Conservation (phyloP, 176 grass and related monocot species). For the Typha latifolia region DNA sequence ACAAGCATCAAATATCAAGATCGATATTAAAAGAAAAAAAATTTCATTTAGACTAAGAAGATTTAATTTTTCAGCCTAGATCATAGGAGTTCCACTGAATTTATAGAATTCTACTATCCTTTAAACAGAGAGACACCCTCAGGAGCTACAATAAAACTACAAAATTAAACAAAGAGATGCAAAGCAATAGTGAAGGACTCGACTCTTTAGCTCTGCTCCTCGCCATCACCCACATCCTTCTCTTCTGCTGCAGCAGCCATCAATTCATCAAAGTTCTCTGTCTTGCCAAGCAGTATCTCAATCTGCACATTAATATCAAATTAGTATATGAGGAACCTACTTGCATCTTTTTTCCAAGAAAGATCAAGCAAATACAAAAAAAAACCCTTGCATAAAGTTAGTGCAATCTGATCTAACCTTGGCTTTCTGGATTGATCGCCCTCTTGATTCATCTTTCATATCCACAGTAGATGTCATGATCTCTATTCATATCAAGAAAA, state of each 20-base stretch:
- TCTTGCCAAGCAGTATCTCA: conserved; percentile 79
- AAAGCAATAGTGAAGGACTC: not conserved
- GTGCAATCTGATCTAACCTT: conserved; percentile 44
- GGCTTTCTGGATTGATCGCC: conserved; percentile 69
- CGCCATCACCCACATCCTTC: conserved; percentile 50
- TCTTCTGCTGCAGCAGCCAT: conserved; percentile 70
- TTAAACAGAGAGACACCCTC: too few relatives aligned
- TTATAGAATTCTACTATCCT: too few relatives aligned
- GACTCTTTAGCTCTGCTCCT: conserved; percentile 42
- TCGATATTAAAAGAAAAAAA: too few relatives aligned
- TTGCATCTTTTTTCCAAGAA: not conserved
- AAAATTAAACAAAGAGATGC: conserved; percentile 34
- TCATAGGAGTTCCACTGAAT: too few relatives aligned
- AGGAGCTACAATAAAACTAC: conserved; percentile 1
- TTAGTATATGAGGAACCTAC: conserved; percentile 7
- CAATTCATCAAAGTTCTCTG: conserved; percentile 87
- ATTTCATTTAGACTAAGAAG: too few relatives aligned
- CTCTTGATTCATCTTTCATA: conserved; percentile 77
- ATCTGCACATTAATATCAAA: conserved; percentile 35
- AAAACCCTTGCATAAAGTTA: not conserved
- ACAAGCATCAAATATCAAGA: too few relatives aligned
- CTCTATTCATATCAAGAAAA: conserved; percentile 22
- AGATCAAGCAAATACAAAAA: not conserved
- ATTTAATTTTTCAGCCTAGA: too few relatives aligned
- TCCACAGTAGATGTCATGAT: conserved; percentile 87